Evolutionary conservation across 1,139 yeast genomes (phyloP).

Genomic region (Suhomyces guaymorum): DNA sequence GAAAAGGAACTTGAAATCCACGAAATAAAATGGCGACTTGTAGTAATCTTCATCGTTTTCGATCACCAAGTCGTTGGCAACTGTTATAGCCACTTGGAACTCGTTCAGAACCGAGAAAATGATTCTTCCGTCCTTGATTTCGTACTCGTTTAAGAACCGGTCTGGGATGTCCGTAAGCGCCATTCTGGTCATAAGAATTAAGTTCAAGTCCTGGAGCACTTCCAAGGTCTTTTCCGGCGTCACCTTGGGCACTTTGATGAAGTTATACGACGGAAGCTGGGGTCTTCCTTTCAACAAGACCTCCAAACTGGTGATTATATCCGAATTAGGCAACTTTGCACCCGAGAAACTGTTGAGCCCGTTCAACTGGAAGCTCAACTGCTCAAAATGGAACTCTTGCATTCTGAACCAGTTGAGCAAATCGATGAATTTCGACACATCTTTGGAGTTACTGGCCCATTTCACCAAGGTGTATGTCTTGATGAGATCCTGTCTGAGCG

Average conservation of each 20-base stretch:
- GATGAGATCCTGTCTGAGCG: constrained; percentile 76
- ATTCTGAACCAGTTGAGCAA: constrained; percentile 78
- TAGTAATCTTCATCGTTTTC: constrained; percentile 45
- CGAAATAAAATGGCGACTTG: constrained; percentile 68
- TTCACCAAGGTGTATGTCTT: constrained; percentile 81
- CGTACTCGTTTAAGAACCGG: constrained; percentile 57
- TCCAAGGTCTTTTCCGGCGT: constrained; percentile 59
- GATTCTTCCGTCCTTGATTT: constrained; percentile 74
- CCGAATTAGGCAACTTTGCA: constrained; percentile 90
- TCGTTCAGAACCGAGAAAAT: constrained; percentile 64
- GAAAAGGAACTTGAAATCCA: constrained; percentile 71
- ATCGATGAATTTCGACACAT: constrained; percentile 75
- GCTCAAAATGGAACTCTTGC: constrained; percentile 75
- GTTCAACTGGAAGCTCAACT: constrained; percentile 50
- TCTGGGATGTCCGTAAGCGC: constrained; percentile 68
- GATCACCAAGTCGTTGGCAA: constrained; percentile 51
- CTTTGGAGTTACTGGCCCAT: constrained; percentile 78
- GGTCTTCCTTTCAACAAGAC: constrained; percentile 81
- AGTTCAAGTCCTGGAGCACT: constrained; percentile 69
- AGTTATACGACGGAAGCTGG: constrained; percentile 65
- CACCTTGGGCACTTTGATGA: constrained; percentile 52
- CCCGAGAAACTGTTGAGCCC: constrained; percentile 68
- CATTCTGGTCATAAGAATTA: constrained; percentile 71
- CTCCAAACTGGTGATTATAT: constrained; percentile 80
- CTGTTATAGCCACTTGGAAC: constrained; percentile 69